These are phyloP conservation scores for Russula virescens DNA, from an alignment of 768 basidiomycete species.

Conservation along the genomic window DNA sequence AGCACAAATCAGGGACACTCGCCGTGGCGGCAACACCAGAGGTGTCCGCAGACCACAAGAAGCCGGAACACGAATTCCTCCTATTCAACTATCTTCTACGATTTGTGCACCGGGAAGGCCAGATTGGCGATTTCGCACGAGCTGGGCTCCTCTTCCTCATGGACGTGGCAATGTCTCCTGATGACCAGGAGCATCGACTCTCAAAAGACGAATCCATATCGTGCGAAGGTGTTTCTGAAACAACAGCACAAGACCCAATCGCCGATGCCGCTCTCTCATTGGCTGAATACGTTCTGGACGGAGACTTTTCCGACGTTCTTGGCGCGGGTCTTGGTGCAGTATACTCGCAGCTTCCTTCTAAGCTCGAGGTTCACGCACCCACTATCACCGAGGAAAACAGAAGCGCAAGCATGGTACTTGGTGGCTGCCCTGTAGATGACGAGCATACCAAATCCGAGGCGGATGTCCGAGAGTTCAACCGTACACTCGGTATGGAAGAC, in stretches of 20 bases:
- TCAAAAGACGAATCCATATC: constrained; percentile 33
- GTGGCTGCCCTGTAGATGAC: constrained; percentile 51
- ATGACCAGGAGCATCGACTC: constrained; percentile 42
- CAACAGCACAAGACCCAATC: constrained; percentile 51
- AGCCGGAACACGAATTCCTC: constrained; percentile 90
- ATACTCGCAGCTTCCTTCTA: constrained; percentile 85
- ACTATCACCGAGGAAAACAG: constrained; percentile 35
- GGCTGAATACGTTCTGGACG: constrained; percentile 90
- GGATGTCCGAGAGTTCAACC: constrained; percentile 44
- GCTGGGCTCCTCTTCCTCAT: constrained; percentile 90
- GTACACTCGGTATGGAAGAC: constrained; percentile 66
- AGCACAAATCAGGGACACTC: neutral
- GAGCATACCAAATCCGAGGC: constrained; percentile 50
- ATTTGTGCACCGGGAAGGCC: constrained; percentile 90
- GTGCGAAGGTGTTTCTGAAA: constrained; percentile 26
- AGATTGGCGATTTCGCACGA: constrained; percentile 89
- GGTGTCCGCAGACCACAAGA: constrained; percentile 42
- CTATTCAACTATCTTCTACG: constrained; percentile 94
- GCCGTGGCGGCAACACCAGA: constrained; percentile 15
- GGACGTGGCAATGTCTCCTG: constrained; percentile 92
- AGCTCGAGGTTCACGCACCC: constrained; percentile 63
- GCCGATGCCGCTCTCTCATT: constrained; percentile 82
- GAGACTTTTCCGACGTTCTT: constrained; percentile 98
- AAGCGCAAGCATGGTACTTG: constrained; percentile 65
- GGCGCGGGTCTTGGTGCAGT: constrained; percentile 90